Percentiles rank a stretch among this genome's conserved stretches.
These are phyloP conservation scores for Keithomyces neogunnii DNA, from an alignment of 2,329 filamentous ascomycete species.

Conservation along the genomic window DNA sequence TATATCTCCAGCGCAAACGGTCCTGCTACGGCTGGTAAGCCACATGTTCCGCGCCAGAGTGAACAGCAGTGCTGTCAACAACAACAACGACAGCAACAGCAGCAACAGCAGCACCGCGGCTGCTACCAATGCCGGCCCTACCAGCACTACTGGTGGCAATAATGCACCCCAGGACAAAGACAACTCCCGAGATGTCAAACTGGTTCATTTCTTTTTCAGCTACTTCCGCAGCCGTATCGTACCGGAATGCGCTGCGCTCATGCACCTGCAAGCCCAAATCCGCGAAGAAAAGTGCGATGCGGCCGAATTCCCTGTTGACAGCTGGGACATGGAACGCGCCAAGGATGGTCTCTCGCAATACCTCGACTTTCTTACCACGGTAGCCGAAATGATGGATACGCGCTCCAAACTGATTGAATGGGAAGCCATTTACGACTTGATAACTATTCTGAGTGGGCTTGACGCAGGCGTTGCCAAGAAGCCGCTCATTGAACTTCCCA, in stretches of 20 bases:
- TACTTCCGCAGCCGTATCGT: slow-evolving; percentile 90
- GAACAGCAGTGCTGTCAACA: slow-evolving; percentile 23
- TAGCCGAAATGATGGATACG: slow-evolving; percentile 77
- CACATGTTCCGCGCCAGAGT: slow-evolving; percentile 67
- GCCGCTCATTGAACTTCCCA: slow-evolving; percentile 45
- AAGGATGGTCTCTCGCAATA: slow-evolving; percentile 94
- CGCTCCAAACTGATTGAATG: slow-evolving; percentile 82
- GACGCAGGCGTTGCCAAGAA: slow-evolving; percentile 84
- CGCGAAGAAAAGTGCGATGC: slow-evolving; percentile 66
- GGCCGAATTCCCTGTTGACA: slow-evolving; percentile 84
- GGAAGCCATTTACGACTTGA: slow-evolving; percentile 82
- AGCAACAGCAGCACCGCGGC: slow-evolving; percentile 8
- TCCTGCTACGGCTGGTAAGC: slow-evolving; percentile 82
- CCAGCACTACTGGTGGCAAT: slow-evolving; percentile 17
- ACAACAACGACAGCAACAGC: slow-evolving; percentile 20
- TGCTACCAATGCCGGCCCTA: not conserved
- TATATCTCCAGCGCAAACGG: slow-evolving; percentile 88
- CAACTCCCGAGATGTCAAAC: slow-evolving; percentile 48
- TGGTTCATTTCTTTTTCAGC: slow-evolving; percentile 82
- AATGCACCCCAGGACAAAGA: slow-evolving; percentile 34
- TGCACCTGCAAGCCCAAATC: slow-evolving; percentile 88
- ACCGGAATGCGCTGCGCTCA: slow-evolving; percentile 87
- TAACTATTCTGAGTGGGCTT: slow-evolving; percentile 77
- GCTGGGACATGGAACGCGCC: slow-evolving; percentile 96
- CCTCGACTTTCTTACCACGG: slow-evolving; percentile 83